Evolutionary conservation across 352 stramenopile genomes (phyloP), one percentile per base, ranked within the genome.

Genomic region (Pythium graminicola): DNA sequence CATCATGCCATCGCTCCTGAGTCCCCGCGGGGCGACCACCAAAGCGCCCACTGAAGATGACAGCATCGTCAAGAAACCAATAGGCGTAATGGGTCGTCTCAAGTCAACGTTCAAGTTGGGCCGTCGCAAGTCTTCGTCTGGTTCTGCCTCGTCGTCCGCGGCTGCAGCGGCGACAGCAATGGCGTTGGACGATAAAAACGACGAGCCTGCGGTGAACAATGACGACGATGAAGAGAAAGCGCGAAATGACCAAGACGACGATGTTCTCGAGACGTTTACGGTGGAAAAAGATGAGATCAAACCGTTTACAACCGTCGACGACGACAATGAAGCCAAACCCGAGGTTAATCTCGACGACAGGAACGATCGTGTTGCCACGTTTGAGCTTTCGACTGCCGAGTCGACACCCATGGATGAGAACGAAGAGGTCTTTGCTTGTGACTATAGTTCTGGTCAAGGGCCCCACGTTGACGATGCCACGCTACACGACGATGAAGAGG

Each of bases 41-140:
- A 32, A 27, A 16, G 56, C 49, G 5, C n/a, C 41, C 9, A 29
- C 28, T 16, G 45, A 39, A 5, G 60, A 70, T n/a, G 55, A 60
- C 2, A 24, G 20, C 16, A 50, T 38, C 32, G 59, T 53, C 17
- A 79, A 78, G 63, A 77, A 71, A 57, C 80, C 80, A 58, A 81
- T 83, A 51, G 66, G 76, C 19, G 52, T 87, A 22, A 75, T 89
- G 60, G 72, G 73, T 11, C 60, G 64, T n/a, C 72, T 89, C 66
- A 87, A 85, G 60, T 87, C 72, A 39, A 85, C 73, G 22, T 62
- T 89, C 14, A 86, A 76, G 26, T 55, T 89, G 4, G 64, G 73
- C 10, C 52, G 54, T 4, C 67, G 62, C 42, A 71, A 72, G 45
- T 62, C 53, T 13, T 67, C 60, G 10, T 76, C 81, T 28, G 70